phyloP scores from a whole-genome alignment of 495 filamentous ascomycete species.

The Cudoniella acicularis region DNA sequence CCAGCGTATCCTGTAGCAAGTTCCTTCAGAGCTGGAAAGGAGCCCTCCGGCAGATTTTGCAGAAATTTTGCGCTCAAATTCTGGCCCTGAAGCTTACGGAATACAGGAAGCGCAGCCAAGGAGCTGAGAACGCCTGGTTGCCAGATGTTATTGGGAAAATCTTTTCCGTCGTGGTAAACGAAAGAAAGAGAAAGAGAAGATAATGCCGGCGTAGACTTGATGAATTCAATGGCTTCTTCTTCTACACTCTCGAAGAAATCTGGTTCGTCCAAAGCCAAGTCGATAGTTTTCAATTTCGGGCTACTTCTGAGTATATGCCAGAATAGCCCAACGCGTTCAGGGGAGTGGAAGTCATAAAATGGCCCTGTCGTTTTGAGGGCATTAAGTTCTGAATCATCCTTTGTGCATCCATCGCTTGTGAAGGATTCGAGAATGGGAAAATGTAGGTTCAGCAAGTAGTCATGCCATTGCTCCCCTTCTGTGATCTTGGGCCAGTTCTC shows the following conservation, averaged over 20 bases:
- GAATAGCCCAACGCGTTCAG: neutral
- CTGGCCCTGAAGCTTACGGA: conserved; percentile 1
- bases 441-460: neutral
- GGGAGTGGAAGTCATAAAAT: neutral
- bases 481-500: conserved; percentile 1
- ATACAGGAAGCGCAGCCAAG: conserved; percentile 1
- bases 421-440: neutral
- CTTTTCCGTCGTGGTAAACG: too few species aligned
- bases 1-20: neutral
- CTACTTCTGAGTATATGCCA: neutral
- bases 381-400: neutral
- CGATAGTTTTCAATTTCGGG: neutral
- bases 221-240: neutral
- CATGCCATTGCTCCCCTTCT: neutral
- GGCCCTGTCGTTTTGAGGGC: too few species aligned
- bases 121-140: neutral
- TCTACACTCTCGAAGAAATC: conserved; percentile 2
- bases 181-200: neutral
- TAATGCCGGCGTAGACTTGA: neutral
- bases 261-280: neutral
- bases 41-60: neutral
- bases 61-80: neutral
- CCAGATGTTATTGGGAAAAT: neutral
- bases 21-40: conserved; percentile 3
- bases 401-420: neutral